phyloP scores from a whole-genome alignment of 345 rosid genomes.

The Rhizophora mangle region DNA sequence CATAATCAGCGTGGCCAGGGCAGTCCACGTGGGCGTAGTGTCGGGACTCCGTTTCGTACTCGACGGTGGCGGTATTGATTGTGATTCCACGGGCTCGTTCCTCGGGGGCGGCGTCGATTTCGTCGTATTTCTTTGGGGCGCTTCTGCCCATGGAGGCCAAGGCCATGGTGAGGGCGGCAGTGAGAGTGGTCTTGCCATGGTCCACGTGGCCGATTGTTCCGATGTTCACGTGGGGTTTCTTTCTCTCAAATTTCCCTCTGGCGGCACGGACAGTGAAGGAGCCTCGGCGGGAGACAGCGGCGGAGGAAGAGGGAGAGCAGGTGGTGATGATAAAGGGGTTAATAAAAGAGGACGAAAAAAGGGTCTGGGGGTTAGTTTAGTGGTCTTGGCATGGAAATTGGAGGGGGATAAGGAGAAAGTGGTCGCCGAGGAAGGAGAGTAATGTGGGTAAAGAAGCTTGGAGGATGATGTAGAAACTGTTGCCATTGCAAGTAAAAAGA shows the following conservation, averaged over 20 bases:
- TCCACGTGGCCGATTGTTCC: slow-evolving; percentile 96
- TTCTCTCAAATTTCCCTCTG: slow-evolving; percentile 90
- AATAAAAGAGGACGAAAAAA: slow-evolving; percentile 62
- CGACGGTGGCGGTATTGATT: slow-evolving; percentile 88
- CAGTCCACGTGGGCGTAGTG: slow-evolving; percentile 95
- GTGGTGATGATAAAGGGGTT: slow-evolving; percentile 42
- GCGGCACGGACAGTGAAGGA: slow-evolving; percentile 73
- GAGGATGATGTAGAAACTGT: slow-evolving; percentile 39
- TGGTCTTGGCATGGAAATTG: slow-evolving; percentile 33
- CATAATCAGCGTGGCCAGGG: slow-evolving; percentile 91
- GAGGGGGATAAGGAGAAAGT: slow-evolving; percentile 21
- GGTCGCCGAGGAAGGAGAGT: slow-evolving; percentile 39
- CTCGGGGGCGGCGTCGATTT: slow-evolving; percentile 96
- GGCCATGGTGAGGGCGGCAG: slow-evolving; percentile 94
- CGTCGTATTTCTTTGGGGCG: slow-evolving; percentile 82
- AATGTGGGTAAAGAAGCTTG: slow-evolving; percentile 38
- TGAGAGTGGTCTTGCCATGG: slow-evolving; percentile 94
- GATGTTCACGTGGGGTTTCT: slow-evolving; percentile 88
- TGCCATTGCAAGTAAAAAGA: slow-evolving; percentile 42
- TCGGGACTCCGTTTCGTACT: slow-evolving; percentile 81
- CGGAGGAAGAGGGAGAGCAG: slow-evolving; percentile 15
- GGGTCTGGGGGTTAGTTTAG: not conserved
- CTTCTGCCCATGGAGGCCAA: slow-evolving; percentile 63
- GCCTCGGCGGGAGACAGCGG: slow-evolving; percentile 31
- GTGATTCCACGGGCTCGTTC: slow-evolving; percentile 95